Conservation (phyloP, 2,329 filamentous ascomycete genomes). For the Neonectria ditissima region DNA sequence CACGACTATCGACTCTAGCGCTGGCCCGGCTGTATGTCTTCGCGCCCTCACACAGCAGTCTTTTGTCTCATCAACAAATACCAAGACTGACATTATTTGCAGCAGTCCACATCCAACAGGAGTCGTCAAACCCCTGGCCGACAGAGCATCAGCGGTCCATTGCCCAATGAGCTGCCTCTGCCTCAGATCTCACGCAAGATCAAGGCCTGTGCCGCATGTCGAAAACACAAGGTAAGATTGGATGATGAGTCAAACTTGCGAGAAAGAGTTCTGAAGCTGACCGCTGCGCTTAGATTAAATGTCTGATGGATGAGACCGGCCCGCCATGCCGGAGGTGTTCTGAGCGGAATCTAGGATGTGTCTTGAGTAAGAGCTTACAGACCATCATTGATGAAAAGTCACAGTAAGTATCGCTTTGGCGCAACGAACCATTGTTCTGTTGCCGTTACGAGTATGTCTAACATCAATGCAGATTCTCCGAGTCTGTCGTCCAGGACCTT, state of each 20-base stretch:
- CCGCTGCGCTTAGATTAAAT: conserved; percentile 50
- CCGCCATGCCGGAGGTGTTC: conserved; percentile 54
- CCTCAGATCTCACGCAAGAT: conserved; percentile 55
- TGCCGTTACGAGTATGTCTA: background rate
- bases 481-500: conserved; percentile 40
- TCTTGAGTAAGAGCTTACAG: conserved; percentile 56
- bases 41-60: background rate
- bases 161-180: conserved; percentile 35
- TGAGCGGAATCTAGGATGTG: conserved; percentile 52
- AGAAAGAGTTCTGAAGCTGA: background rate
- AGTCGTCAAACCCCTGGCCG: conserved; percentile 31
- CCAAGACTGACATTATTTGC: background rate
- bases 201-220: conserved; percentile 55
- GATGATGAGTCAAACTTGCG: background rate
- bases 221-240: conserved; percentile 54
- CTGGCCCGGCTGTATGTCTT: conserved; percentile 13
- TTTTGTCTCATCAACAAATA: background rate
- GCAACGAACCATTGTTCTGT: background rate
- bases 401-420: conserved; percentile 45
- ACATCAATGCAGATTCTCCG: conserved; percentile 18
- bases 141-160: conserved; percentile 32
- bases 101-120: conserved; percentile 26
- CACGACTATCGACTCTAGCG: conserved; percentile 12
- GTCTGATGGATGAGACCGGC: conserved; percentile 55
- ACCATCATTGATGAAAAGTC: conserved; percentile 56